Evolutionary conservation across 257 asterid genomes (phyloP).

Genomic region (Apocynum venetum): DNA sequence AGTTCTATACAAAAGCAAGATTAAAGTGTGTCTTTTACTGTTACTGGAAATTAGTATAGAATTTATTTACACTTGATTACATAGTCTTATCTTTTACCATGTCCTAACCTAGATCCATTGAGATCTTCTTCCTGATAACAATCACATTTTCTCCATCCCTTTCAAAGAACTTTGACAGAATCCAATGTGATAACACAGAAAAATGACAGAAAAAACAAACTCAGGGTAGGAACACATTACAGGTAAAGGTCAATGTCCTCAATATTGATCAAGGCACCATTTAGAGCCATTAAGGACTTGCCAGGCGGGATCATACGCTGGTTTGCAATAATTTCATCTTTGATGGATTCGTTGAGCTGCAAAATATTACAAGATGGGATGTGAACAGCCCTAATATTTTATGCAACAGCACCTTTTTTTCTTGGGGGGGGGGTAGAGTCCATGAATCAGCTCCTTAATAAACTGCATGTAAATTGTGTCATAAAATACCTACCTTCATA

Average conservation of each 20-base stretch:
- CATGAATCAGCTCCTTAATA: slow-evolving; percentile 1
- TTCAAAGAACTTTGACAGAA: neutral
- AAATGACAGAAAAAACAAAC: slow-evolving; percentile 6
- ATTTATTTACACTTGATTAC: neutral
- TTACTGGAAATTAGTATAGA: neutral
- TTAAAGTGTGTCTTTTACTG: neutral
- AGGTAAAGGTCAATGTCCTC: slow-evolving; percentile 92
- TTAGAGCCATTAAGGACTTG: slow-evolving; percentile 93
- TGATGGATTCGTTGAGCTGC: slow-evolving; percentile 93
- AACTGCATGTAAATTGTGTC: neutral
- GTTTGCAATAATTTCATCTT: slow-evolving; percentile 85
- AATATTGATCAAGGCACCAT: slow-evolving; percentile 91
- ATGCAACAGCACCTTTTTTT: slow-evolving; percentile 14
- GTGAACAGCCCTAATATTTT: neutral
- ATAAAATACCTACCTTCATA: slow-evolving; percentile 62
- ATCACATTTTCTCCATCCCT: slow-evolving; percentile 6
- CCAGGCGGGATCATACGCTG: slow-evolving; percentile 99
- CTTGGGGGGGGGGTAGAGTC: neutral
- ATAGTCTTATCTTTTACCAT: neutral
- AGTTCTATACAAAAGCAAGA: neutral
- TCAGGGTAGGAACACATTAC: slow-evolving; percentile 46
- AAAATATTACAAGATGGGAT: slow-evolving; percentile 20
- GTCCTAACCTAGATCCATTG: neutral
- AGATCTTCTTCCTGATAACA: neutral
- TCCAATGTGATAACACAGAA: slow-evolving; percentile 1